phyloP scores from a whole-genome alignment of 2,329 filamentous ascomycete species.

The Fusarium albidum region DNA sequence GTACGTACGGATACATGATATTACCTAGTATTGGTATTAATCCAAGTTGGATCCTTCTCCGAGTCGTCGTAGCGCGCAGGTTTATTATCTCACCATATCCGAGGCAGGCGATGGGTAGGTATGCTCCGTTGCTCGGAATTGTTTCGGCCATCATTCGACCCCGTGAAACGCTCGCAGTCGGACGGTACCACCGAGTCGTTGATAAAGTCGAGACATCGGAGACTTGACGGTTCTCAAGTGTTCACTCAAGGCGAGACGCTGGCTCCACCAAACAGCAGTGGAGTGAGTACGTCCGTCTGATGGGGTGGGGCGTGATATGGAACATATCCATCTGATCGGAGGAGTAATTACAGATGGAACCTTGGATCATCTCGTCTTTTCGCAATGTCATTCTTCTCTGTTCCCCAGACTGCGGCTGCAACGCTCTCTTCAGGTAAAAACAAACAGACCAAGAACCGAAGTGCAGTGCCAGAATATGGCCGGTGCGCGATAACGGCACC shows the following conservation, averaged over 20 bases:
- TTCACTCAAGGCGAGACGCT: slow-evolving; percentile 20
- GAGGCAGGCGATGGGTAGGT: slow-evolving; percentile 23
- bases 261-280: slow-evolving; percentile 15
- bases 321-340: slow-evolving; percentile 14
- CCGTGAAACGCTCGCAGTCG: slow-evolving; percentile 8
- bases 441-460: slow-evolving; percentile 14
- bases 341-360: slow-evolving; percentile 19
- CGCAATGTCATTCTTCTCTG: slow-evolving; percentile 14
- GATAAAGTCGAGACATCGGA: slow-evolving; percentile 9
- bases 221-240: slow-evolving; percentile 7
- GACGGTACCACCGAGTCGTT: slow-evolving; percentile 2
- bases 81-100: slow-evolving; percentile 26
- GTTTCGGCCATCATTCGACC: slow-evolving; percentile 24
- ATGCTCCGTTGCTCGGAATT: slow-evolving; percentile 13
- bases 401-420: slow-evolving; percentile 36
- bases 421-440: slow-evolving; percentile 29
- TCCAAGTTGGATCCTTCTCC: slow-evolving; percentile 32
- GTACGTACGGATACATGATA: no score
- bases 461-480: slow-evolving; percentile 25
- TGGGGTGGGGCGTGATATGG: slow-evolving; percentile 22
- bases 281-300: slow-evolving; percentile 16
- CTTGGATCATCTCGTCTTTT: slow-evolving; percentile 15
- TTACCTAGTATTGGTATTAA: no score
- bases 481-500: slow-evolving; percentile 34
- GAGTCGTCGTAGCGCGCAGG: slow-evolving; percentile 22